A percentile compares a stretch with the other conserved stretches of the same genome.
Evolutionary conservation across 1,284 basidiomycete species (phyloP).

Genomic region (Sporisorium exsertum): DNA sequence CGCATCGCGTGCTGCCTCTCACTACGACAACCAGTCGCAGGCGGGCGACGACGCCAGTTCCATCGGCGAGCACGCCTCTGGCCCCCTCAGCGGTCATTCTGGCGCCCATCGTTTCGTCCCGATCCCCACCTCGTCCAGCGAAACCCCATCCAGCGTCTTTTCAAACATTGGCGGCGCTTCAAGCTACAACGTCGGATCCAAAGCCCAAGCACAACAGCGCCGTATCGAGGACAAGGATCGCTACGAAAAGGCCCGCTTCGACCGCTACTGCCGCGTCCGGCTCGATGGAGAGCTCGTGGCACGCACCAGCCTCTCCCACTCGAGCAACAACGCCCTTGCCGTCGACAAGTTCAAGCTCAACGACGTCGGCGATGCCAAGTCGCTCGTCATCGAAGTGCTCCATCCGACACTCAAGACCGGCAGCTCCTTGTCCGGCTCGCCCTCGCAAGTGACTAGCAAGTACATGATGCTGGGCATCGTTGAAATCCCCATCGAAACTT

Average conservation of each 20-base stretch:
- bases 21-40: conserved; percentile 17
- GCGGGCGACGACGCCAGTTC: conserved; percentile 25
- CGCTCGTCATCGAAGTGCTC: conserved; percentile 55
- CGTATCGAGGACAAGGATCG: conserved; percentile 35
- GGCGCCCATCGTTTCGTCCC: conserved; percentile 29
- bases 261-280: conserved; percentile 56
- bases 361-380: conserved; percentile 44
- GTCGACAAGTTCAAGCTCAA: conserved; percentile 53
- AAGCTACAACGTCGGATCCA: conserved; percentile 10
- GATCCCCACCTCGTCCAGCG: conserved; percentile 5
- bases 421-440: conserved; percentile 27
- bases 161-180: conserved; percentile 2
- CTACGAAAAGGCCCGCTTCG: conserved; percentile 37
- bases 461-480: conserved; percentile 53
- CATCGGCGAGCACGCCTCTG: conserved; percentile 16
- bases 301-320: conserved; percentile 41
- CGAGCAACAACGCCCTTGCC: conserved; percentile 23
- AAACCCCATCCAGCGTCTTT: conserved; percentile 10
- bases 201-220: conserved; percentile 16
- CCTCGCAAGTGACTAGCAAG: conserved; percentile 26
- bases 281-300: conserved; percentile 55
- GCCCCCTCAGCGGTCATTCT: conserved; percentile 32
- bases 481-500: conserved; percentile 58
- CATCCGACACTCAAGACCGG: conserved; percentile 35
- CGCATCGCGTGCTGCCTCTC: conserved; percentile 25